Percentiles rank a stretch among this genome's conserved stretches.
Evolutionary conservation across 176 grass and related monocot species (phyloP).

Genomic region (Cymbopogon citratus): DNA sequence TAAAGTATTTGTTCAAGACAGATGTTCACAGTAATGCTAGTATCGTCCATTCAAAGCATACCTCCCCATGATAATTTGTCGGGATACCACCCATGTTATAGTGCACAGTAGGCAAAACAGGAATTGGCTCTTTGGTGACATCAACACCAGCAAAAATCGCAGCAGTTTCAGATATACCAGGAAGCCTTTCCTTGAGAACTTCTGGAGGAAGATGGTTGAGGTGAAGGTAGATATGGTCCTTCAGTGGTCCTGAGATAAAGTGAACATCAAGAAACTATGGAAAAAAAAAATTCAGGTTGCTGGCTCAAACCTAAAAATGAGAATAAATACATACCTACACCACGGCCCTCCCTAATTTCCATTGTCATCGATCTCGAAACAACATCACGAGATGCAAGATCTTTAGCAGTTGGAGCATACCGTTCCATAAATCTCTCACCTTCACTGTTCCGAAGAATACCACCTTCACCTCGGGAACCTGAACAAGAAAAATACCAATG

Average conservation of each 20-base stretch:
- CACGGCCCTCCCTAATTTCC: slow-evolving; percentile 79
- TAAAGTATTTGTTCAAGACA: neutral
- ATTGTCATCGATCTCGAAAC: slow-evolving; percentile 90
- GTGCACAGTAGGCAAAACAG: slow-evolving; percentile 90
- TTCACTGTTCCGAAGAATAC: slow-evolving; percentile 82
- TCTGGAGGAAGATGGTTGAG: slow-evolving; percentile 73
- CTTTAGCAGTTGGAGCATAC: slow-evolving; percentile 72
- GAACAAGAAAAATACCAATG: no score
- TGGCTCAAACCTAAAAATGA: neutral
- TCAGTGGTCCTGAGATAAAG: slow-evolving; percentile 55
- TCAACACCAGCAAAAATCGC: slow-evolving; percentile 96
- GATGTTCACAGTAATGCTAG: no score
- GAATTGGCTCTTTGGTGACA: slow-evolving; percentile 97
- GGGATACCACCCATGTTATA: slow-evolving; percentile 99
- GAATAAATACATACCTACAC: slow-evolving; percentile 50
- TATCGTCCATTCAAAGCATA: neutral
- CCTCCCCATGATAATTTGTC: slow-evolving; percentile 92
- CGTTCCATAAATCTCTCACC: slow-evolving; percentile 88
- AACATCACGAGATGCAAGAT: slow-evolving; percentile 84
- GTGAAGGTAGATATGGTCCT: slow-evolving; percentile 88
- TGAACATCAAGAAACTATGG: no score
- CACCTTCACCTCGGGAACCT: slow-evolving; percentile 89
- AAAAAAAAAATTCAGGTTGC: neutral
- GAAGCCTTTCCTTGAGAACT: slow-evolving; percentile 90
- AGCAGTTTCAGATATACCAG: slow-evolving; percentile 97